A percentile compares a stretch with the other conserved stretches of the same genome.
phyloP scores from a whole-genome alignment of 2,329 filamentous ascomycete species.

The Fusarium austroafricanum region DNA sequence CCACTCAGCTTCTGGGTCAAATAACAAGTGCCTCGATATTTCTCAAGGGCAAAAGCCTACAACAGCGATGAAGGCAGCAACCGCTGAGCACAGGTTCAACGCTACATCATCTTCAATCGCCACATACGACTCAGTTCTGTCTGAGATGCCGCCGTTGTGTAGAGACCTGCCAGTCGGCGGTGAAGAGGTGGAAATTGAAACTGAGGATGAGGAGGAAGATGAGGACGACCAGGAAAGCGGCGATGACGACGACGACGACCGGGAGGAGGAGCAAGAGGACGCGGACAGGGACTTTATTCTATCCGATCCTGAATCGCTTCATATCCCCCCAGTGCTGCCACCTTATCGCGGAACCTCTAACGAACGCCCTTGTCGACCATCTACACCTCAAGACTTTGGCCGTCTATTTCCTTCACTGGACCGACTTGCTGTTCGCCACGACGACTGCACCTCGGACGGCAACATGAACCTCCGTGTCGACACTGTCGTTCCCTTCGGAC shows the following conservation, averaged over 20 bases:
- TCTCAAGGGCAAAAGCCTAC: constrained; percentile 26
- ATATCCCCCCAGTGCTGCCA: constrained; percentile 64
- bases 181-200: constrained; percentile 38
- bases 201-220: constrained; percentile 39
- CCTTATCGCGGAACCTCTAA: constrained; percentile 69
- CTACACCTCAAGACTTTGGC: constrained; percentile 84
- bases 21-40: constrained; percentile 35
- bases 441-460: constrained; percentile 88
- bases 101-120: constrained; percentile 68
- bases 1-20: constrained; percentile 41
- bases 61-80: constrained; percentile 16
- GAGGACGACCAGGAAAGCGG: constrained; percentile 37
- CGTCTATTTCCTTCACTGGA: constrained; percentile 87
- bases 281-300: constrained; percentile 44
- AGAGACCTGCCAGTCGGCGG: constrained; percentile 41
- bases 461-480: constrained; percentile 97
- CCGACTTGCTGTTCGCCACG: constrained; percentile 85
- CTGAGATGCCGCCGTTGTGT: constrained; percentile 44
- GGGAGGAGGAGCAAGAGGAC: constrained; percentile 44
- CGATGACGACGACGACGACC: constrained; percentile 51
- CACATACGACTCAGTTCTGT: constrained; percentile 81
- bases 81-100: constrained; percentile 34
- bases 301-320: constrained; percentile 45
- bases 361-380: constrained; percentile 75
- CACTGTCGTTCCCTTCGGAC: constrained; percentile 72